phyloP scores from a whole-genome alignment of 305 asterid species.

The Fraxinus floribunda region DNA sequence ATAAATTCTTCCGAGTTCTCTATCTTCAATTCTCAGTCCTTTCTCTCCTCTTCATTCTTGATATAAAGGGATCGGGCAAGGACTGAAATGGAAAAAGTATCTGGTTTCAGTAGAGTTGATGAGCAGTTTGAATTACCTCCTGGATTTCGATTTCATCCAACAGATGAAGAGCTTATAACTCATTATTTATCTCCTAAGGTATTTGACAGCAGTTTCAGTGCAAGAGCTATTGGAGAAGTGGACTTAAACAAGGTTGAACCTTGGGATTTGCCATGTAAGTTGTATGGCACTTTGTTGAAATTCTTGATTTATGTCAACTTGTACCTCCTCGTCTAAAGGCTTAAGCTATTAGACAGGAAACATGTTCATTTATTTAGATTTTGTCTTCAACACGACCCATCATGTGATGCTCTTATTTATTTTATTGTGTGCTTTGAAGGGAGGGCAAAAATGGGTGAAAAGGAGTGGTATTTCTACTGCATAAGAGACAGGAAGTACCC shows the following conservation, averaged over 20 bases:
- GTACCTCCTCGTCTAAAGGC: neutral
- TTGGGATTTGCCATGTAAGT: conserved; percentile 56
- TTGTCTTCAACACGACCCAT: neutral
- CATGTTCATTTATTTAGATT: neutral
- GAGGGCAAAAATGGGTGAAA: conserved; percentile 48
- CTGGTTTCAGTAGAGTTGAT: neutral
- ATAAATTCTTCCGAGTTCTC: conserved; percentile 17
- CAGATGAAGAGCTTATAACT: conserved; percentile 47
- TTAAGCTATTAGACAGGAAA: neutral
- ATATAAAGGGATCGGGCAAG: neutral
- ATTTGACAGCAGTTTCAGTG: conserved; percentile 25
- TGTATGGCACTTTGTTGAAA: neutral
- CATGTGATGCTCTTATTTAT: neutral
- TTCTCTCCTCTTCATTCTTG: conserved; percentile 1
- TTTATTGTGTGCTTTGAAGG: conserved; percentile 20
- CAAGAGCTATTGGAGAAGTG: conserved; percentile 39
- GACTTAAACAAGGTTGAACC: conserved; percentile 53
- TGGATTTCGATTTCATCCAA: conserved; percentile 48
- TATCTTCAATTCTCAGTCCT: conserved; percentile 6
- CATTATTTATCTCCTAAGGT: conserved; percentile 40
- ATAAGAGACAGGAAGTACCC: conserved; percentile 44
- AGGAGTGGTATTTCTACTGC: conserved; percentile 49
- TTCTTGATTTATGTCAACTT: neutral
- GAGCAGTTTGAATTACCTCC: conserved; percentile 38
- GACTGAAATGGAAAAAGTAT: conserved; percentile 30